phyloP scores from a whole-genome alignment of 208 protist genomes.

The Leishmania arabica region DNA sequence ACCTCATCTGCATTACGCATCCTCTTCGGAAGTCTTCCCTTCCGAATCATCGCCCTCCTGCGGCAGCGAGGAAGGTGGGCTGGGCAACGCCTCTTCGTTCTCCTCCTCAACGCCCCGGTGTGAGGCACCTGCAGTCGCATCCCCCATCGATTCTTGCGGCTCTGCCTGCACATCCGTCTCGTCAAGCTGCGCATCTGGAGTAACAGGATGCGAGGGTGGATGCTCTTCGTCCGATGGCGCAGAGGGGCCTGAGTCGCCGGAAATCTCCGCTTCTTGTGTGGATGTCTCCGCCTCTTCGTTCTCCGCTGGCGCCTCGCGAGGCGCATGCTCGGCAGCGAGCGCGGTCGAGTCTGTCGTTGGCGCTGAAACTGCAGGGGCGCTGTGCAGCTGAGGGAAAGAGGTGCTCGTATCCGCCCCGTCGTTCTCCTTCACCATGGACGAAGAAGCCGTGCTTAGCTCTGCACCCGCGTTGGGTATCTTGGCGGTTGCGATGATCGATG shows the following conservation, averaged over 20 bases:
- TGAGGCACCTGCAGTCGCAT: not conserved
- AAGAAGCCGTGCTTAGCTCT: not conserved
- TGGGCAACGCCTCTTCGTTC: constrained; percentile 1
- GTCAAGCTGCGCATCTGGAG: not conserved
- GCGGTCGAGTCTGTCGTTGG: not conserved
- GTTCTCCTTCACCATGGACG: not conserved
- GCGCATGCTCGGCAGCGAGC: not conserved
- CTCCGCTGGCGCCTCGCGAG: not conserved
- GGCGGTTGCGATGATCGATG: constrained; percentile 1
- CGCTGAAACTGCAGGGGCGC: not conserved
- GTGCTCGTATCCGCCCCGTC: not conserved
- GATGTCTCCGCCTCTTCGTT: constrained; percentile 5
- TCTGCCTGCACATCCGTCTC: not conserved
- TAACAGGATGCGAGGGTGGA: not conserved
- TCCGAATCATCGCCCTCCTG: not conserved
- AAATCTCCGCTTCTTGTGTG: not conserved
- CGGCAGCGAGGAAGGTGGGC: not conserved
- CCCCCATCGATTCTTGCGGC: not conserved
- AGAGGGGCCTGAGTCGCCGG: not conserved
- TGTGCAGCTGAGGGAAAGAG: constrained; percentile 1
- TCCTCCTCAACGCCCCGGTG: not conserved
- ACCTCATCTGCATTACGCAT: not conserved
- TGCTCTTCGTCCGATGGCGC: not conserved
- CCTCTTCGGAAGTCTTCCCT: not conserved
- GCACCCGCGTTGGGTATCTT: not conserved